Conservation (phyloP, 768 basidiomycete species). For the Paxillus involutus region DNA sequence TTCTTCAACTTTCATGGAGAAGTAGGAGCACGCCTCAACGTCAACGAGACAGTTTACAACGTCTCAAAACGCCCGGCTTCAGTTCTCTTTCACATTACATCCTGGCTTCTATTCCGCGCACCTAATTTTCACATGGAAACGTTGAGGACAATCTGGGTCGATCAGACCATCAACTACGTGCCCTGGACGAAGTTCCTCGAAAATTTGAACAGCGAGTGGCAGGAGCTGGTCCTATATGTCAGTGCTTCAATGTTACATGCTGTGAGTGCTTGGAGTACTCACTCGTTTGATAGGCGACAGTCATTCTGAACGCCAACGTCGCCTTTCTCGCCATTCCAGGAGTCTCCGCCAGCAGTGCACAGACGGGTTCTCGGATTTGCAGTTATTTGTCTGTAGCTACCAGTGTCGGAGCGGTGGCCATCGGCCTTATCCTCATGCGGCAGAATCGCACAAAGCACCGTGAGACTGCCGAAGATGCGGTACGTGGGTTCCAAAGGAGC, state of each 20-base stretch:
- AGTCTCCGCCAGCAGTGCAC: neutral
- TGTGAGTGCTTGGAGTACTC: neutral
- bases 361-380: conserved; percentile 28
- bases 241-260: conserved; percentile 11
- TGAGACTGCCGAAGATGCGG: conserved; percentile 26
- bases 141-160: conserved; percentile 45
- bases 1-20: conserved; percentile 39
- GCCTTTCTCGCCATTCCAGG: conserved; percentile 46
- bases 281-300: conserved; percentile 38
- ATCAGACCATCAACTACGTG: conserved; percentile 36
- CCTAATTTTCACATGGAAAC: conserved; percentile 42
- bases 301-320: conserved; percentile 52
- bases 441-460: conserved; percentile 33
- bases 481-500: conserved; percentile 14
- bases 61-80: conserved; percentile 17
- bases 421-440: conserved; percentile 36
- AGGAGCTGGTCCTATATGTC: conserved; percentile 48
- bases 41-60: conserved; percentile 24
- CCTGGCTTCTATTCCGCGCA: conserved; percentile 42
- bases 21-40: conserved; percentile 33
- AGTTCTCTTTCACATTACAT: conserved; percentile 33
- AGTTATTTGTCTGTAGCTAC: conserved; percentile 38
- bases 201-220: conserved; percentile 46
- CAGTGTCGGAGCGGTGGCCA: conserved; percentile 34
- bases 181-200: conserved; percentile 41